Conservation (phyloP, 306 rosid genomes). For the Cercis canadensis region DNA sequence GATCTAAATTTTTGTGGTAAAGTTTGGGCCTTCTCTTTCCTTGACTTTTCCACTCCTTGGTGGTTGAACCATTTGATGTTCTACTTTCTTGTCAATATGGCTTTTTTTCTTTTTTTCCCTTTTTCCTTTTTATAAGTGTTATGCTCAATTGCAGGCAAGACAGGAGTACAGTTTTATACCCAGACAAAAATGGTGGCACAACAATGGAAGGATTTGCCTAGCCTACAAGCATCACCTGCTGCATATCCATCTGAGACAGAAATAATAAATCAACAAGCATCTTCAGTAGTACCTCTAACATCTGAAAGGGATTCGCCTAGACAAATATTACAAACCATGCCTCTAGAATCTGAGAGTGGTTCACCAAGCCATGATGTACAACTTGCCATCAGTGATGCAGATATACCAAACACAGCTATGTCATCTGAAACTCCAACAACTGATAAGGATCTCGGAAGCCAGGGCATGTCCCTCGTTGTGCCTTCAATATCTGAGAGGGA, state of each 20-base stretch:
- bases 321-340: slow-evolving; percentile 43
- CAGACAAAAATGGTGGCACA: slow-evolving; percentile 68
- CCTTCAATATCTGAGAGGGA: slow-evolving; percentile 50
- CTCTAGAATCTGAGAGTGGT: slow-evolving; percentile 52
- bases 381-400: slow-evolving; percentile 42
- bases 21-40: slow-evolving; percentile 23
- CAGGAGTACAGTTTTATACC: slow-evolving; percentile 71
- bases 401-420: slow-evolving; percentile 41
- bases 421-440: slow-evolving; percentile 51
- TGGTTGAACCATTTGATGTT: neutral
- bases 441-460: slow-evolving; percentile 48
- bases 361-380: slow-evolving; percentile 46
- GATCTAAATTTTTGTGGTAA: slow-evolving; percentile 52
- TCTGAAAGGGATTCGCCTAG: slow-evolving; percentile 51
- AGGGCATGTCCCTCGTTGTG: slow-evolving; percentile 39
- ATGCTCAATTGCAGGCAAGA: slow-evolving; percentile 53
- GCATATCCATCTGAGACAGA: slow-evolving; percentile 48
- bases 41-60: neutral
- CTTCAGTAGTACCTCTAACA: slow-evolving; percentile 51
- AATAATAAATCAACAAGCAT: slow-evolving; percentile 34
- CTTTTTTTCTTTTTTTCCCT: too few relatives aligned
- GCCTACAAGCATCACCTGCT: slow-evolving; percentile 33
- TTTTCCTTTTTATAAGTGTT: neutral
- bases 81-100: slow-evolving; percentile 11
- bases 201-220: slow-evolving; percentile 64